Evolutionary conservation across 371 early-diverging fungal species (phyloP), one percentile per base, ranked within the genome.

Genomic region (Sporodiniella umbellata): DNA sequence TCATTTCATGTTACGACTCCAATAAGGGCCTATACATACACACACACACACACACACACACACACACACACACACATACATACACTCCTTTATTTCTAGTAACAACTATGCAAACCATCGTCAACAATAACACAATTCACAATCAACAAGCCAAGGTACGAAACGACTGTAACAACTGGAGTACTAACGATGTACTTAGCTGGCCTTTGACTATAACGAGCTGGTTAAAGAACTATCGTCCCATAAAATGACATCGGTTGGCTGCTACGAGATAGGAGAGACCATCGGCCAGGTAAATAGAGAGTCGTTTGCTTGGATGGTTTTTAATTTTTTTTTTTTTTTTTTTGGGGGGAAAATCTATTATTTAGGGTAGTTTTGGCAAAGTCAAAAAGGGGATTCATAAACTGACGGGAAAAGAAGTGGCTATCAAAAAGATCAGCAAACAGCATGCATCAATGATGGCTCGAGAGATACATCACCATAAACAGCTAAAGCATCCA

Each of bases 391-490:
- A 88, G 11, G 94, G 85, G 22, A 71, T 57, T 1, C 92, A 93
- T 65, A 78, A 73, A 40, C 69, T 90, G 43, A 92, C 92, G n/a
- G 89, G 89, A 3, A 85, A 85, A 51, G 73, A 82, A 45, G 90
- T 90, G 7, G 91, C 91, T 8, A 74, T 92, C 54, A 92, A 92
- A 64, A 85, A 87, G 21, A 87, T 92, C 42, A 85, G 84, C 58
- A 90, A 88, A 60, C 72, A 84, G 6, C 87, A 90, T 61, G 84
- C 82, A 3, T 79, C 87, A 51, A 65, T 70, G 53, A 70, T 72
- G 50, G 72, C 84, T 25, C 85, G 95, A 45, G 98, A 98, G 75
- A 89, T 95, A 42, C 87, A 92, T 49, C 88, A 93, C 37, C 88
- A 92, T 77, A 88, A 93, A 8, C 84, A 86, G 45, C 65, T 97